phyloP scores from a whole-genome alignment of 805 yeast genomes.

The Metschnikowia baotianmanensis region DNA sequence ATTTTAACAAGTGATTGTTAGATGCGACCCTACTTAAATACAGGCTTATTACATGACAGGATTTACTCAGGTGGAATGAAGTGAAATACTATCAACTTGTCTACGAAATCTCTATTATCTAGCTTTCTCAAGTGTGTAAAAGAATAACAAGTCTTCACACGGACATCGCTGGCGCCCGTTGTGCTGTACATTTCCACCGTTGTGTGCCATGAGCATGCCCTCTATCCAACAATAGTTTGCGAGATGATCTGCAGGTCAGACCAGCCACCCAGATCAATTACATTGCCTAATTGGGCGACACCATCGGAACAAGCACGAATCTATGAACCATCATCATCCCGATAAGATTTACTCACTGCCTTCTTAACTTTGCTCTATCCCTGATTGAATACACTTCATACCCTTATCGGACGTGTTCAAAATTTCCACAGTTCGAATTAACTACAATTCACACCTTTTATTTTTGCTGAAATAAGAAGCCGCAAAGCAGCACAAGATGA shows the following conservation, averaged over 20 bases:
- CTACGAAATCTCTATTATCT: too few relatives aligned
- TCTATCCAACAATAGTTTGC: not conserved
- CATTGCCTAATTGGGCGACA: slow-evolving; percentile 5
- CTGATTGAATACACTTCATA: not conserved
- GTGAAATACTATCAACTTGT: too few relatives aligned
- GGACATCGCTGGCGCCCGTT: too few relatives aligned
- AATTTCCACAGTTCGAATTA: not conserved
- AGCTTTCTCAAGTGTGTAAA: too few relatives aligned
- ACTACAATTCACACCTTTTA: not conserved
- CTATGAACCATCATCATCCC: not conserved
- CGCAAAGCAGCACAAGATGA: slow-evolving; percentile 23
- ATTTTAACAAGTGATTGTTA: too few relatives aligned
- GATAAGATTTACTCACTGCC: not conserved
- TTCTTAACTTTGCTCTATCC: not conserved
- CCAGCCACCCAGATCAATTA: slow-evolving; percentile 12
- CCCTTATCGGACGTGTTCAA: not conserved
- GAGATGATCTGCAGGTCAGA: slow-evolving; percentile 1
- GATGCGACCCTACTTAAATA: too few relatives aligned
- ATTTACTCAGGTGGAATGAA: too few relatives aligned
- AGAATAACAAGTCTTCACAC: too few relatives aligned
- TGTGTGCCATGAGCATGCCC: too few relatives aligned
- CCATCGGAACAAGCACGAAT: not conserved
- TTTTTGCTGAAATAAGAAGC: not conserved
- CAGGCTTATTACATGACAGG: too few relatives aligned
- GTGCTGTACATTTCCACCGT: too few relatives aligned